phyloP scores from a whole-genome alignment of 257 asterid species.

The Scutellaria barbata region DNA sequence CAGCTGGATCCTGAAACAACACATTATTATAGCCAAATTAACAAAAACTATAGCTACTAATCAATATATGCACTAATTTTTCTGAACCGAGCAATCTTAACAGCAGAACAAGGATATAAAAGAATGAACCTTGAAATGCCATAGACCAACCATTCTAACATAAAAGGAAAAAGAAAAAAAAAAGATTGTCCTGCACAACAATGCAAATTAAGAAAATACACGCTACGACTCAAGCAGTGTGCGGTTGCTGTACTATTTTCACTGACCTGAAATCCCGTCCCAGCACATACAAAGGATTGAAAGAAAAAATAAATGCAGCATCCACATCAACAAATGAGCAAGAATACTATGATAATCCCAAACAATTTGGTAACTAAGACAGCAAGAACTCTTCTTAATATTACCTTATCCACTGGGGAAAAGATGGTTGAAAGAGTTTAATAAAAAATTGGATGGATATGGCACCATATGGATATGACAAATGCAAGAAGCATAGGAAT shows the following conservation, averaged over 20 bases:
- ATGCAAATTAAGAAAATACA: neutral
- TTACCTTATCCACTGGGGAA: constrained; percentile 17
- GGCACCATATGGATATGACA: neutral
- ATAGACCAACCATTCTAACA: constrained; percentile 29
- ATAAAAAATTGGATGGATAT: neutral
- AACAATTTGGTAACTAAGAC: neutral
- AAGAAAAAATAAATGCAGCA: neutral
- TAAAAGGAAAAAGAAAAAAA: too few relatives aligned
- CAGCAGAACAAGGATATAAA: neutral
- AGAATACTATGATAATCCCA: constrained; percentile 5
- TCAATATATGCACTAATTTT: constrained; percentile 10
- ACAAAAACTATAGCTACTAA: constrained; percentile 19
- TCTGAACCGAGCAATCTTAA: neutral
- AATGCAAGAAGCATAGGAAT: neutral
- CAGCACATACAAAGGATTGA: neutral
- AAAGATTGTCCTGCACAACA: neutral
- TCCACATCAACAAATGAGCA: constrained; percentile 8
- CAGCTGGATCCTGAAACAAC: constrained; percentile 55
- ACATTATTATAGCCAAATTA: constrained; percentile 27
- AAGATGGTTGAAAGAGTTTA: constrained; percentile 7
- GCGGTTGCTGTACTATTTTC: constrained; percentile 6
- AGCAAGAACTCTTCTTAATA: constrained; percentile 1
- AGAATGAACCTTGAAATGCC: constrained; percentile 9
- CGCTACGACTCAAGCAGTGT: constrained; percentile 13
- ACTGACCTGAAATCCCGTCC: neutral